These are phyloP conservation scores for Hygrophila difformis DNA, from an alignment of 257 asterid species.

Conservation along the genomic window DNA sequence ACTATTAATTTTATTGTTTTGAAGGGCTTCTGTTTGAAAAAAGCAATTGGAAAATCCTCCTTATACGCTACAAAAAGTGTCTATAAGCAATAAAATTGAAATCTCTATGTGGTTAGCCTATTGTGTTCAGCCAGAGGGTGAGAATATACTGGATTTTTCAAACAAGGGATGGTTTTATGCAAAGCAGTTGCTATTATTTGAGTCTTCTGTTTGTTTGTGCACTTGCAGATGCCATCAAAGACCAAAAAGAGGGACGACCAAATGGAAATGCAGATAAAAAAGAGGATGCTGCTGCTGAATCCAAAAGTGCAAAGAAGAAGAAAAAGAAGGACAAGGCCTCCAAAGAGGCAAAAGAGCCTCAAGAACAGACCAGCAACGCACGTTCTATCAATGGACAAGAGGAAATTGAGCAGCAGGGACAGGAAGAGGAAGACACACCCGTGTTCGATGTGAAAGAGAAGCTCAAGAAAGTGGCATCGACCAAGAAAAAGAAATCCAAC, in stretches of 20 bases:
- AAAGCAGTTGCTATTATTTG: neutral
- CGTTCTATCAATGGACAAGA: constrained; percentile 39
- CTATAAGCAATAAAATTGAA: too few relatives aligned
- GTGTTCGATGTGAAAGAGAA: constrained; percentile 61
- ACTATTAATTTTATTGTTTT: too few relatives aligned
- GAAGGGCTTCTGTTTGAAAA: too few relatives aligned
- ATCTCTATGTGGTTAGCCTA: too few relatives aligned
- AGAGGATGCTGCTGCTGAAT: constrained; percentile 51
- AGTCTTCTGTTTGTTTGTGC: neutral
- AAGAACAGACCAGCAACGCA: constrained; percentile 22
- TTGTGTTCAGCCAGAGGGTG: too few relatives aligned
- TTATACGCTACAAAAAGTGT: too few relatives aligned
- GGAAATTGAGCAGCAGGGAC: constrained; percentile 25
- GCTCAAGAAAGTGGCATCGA: constrained; percentile 64
- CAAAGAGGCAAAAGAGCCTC: constrained; percentile 2
- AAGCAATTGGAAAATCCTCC: too few relatives aligned
- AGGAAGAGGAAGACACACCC: constrained; percentile 42
- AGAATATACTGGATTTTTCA: too few relatives aligned
- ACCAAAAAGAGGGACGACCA: constrained; percentile 34
- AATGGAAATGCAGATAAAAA: constrained; percentile 51
- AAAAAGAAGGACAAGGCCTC: constrained; percentile 39
- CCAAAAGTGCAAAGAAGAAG: constrained; percentile 44
- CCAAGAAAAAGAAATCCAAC: constrained; percentile 78
- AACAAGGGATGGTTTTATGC: neutral
- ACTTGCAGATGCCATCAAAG: constrained; percentile 30